Evolutionary conservation across 306 rosid genomes (phyloP), one percentile per base, ranked within the genome.

Genomic region (Nissolia schottii): DNA sequence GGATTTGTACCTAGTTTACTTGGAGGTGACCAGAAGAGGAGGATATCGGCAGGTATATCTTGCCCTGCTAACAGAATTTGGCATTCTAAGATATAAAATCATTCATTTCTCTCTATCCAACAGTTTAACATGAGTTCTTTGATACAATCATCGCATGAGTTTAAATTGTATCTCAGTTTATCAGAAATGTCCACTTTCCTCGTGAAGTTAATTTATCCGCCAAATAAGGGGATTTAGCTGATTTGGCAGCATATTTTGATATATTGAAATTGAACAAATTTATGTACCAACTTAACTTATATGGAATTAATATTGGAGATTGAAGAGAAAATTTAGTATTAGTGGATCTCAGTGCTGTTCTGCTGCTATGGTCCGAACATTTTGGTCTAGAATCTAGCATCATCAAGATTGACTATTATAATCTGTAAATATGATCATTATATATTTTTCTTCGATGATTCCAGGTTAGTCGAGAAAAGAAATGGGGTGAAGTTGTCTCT

Each of bases 1-100:
- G 64, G 78, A 83, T 79, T 40, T 83, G 80, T 63, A 76, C 82
- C 75, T 55, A 12, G 58, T 83, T 67, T 83, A 83, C 80, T 54
- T 64, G 82, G 87, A 83, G 63, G 87, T 80, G 43, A 73, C 78
- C 35, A 76, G 15, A 80, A 80, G 84, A 73, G 87, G 87, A 80
- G 87, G 85, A 60, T 80, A 27, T 77, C 80, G 49, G 60, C 82
- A 72, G 85, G 87, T 83, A 78, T 10, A 25, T 60, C 24, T 59
- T 60, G 35, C 31, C 48, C 50, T 43, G n/a, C n/a, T n/a, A n/a
- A n/a, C n/a, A n/a, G n/a, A n/a, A n/a, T n/a, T n/a, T n/a, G n/a
- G n/a, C n/a, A n/a, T n/a, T n/a, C n/a, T n/a, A n/a, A n/a, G n/a
- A n/a, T n/a, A n/a, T n/a, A n/a, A n/a, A n/a, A n/a, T n/a, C n/a